Conservation (phyloP, 176 grass and related monocot genomes). For the Lolium rigidum region DNA sequence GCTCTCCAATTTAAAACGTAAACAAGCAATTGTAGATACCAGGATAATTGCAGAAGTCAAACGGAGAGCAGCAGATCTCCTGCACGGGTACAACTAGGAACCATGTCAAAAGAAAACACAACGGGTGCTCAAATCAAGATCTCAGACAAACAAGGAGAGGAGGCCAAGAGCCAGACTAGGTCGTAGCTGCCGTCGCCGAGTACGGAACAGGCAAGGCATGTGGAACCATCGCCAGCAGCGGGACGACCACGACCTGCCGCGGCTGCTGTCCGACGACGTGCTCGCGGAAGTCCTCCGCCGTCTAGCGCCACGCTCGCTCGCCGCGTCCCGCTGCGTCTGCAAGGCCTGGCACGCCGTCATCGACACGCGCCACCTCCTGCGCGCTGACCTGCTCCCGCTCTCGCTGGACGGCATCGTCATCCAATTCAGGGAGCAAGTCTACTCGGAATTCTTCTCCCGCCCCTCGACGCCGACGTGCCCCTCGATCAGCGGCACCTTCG, state of each 20-base stretch:
- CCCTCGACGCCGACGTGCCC: background rate
- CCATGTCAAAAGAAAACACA: no score
- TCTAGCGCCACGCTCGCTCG: background rate
- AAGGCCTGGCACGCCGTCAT: background rate
- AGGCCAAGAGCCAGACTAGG: no score
- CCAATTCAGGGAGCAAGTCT: background rate
- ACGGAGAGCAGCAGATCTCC: no score
- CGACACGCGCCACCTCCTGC: background rate
- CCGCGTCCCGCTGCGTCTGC: background rate
- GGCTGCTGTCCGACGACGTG: background rate
- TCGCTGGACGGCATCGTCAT: background rate
- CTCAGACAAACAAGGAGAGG: no score
- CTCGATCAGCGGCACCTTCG: background rate
- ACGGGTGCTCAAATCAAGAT: no score
- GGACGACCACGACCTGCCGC: background rate
- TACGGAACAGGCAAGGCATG: background rate
- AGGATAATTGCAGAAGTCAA: no score
- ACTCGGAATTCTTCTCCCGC: background rate
- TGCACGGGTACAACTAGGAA: no score
- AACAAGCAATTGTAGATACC: no score
- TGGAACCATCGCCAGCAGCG: background rate
- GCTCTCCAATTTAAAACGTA: no score
- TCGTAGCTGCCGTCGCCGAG: no score
- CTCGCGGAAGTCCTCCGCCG: background rate
- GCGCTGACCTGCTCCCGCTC: background rate